phyloP scores from a whole-genome alignment of 345 rosid genomes.

The Eucalyptus coolabah region DNA sequence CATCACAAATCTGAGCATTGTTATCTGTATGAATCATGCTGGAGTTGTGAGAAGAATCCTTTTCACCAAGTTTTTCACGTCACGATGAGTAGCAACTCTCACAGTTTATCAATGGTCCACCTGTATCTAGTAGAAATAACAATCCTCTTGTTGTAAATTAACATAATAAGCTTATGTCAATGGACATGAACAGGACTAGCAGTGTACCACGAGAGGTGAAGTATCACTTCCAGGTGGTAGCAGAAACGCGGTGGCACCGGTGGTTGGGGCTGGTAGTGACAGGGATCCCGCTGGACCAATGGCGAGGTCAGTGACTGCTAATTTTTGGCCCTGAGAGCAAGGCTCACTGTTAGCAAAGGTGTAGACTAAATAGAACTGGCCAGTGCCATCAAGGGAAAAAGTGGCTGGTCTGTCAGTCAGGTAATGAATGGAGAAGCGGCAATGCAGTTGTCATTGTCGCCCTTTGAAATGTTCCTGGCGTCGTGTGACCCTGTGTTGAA shows the following conservation, averaged over 20 bases:
- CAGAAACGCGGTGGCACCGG: fast-evolving
- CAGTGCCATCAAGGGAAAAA: fast-evolving
- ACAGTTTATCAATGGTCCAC: neutral
- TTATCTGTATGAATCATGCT: neutral
- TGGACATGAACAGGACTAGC: neutral
- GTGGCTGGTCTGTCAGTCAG: fast-evolving
- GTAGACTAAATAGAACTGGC: neutral
- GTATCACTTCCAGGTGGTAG: neutral
- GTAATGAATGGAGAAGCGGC: neutral
- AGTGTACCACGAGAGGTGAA: neutral
- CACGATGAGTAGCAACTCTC: fast-evolving
- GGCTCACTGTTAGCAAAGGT: neutral
- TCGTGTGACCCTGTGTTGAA: neutral
- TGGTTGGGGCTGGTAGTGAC: neutral
- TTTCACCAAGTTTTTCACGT: neutral
- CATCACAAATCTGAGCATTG: fast-evolving
- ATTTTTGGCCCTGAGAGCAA: neutral
- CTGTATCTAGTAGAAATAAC: fast-evolving
- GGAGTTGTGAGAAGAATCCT: neutral
- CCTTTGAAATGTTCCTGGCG: neutral
- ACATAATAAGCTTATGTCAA: neutral
- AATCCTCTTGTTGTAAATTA: neutral
- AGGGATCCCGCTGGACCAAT: neutral
- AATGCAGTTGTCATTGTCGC: neutral
- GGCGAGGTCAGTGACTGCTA: neutral